These are phyloP conservation scores for Simplicillium aogashimaense DNA, from an alignment of 2,329 filamentous ascomycete species.

Conservation along the genomic window DNA sequence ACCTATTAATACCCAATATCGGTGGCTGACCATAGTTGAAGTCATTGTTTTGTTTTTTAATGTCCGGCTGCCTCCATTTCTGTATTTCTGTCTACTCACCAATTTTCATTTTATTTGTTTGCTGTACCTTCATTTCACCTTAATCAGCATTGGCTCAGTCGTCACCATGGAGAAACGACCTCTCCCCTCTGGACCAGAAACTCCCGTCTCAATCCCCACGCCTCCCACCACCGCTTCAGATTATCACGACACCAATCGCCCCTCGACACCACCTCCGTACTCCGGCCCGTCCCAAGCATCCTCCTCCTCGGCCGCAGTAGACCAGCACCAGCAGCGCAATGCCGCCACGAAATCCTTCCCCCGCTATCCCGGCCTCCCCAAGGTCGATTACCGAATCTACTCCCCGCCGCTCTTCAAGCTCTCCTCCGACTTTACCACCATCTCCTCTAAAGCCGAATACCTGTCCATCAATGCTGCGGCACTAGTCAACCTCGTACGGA, in stretches of 20 bases:
- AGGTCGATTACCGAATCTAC: constrained; percentile 42
- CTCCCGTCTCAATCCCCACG: constrained; percentile 3
- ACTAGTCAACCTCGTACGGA: constrained; percentile 34
- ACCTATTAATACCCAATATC: no score
- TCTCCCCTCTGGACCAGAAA: constrained; percentile 3
- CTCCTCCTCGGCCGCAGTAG: constrained; percentile 5
- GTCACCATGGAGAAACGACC: constrained; percentile 4
- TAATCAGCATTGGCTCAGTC: no score
- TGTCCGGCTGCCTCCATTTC: no score
- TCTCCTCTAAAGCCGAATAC: constrained; percentile 36
- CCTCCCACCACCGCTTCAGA: constrained; percentile 1
- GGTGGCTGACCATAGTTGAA: no score
- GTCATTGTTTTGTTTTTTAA: no score
- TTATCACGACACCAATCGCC: background rate
- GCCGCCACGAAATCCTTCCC: constrained; percentile 12
- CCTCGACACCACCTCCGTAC: constrained; percentile 21
- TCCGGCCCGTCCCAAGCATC: constrained; percentile 18
- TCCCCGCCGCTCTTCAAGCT: constrained; percentile 40
- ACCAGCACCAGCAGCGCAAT: constrained; percentile 10
- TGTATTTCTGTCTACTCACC: no score
- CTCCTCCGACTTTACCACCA: constrained; percentile 35
- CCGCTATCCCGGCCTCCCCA: constrained; percentile 35
- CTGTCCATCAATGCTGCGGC: constrained; percentile 34
- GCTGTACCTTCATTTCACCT: no score
- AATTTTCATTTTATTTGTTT: no score